phyloP scores from a whole-genome alignment of 257 asterid species.

The Avicennia marina region DNA sequence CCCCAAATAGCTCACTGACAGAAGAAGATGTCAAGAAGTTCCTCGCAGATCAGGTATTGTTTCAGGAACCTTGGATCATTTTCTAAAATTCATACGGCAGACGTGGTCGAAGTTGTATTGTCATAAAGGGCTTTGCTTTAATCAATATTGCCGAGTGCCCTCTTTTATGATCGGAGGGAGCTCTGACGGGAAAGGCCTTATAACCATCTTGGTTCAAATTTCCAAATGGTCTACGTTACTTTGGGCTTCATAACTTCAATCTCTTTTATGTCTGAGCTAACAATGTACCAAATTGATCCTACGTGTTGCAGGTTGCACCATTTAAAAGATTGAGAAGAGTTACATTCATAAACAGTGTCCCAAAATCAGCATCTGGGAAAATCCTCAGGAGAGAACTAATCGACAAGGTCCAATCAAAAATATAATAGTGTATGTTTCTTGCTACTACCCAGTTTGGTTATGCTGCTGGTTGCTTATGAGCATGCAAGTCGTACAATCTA shows the following conservation, averaged over 20 bases:
- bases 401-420: constrained; percentile 61
- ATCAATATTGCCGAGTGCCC: no score
- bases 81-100: no score
- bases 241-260: background rate
- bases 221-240: no score
- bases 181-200: no score
- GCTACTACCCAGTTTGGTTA: background rate
- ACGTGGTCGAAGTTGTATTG: no score
- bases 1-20: constrained; percentile 75
- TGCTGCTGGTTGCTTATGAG: no score
- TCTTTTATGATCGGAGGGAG: no score
- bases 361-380: constrained; percentile 88
- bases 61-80: background rate
- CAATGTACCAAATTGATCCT: background rate
- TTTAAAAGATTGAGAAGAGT: constrained; percentile 68
- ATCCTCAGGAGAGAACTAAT: constrained; percentile 83
- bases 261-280: background rate
- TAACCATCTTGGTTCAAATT: no score
- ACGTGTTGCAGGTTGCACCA: constrained; percentile 72
- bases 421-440: constrained; percentile 17
- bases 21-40: constrained; percentile 81
- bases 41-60: constrained; percentile 76
- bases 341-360: constrained; percentile 66
- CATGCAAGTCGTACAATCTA: no score
- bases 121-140: no score